Percentiles rank a stretch among this genome's conserved stretches.
phyloP scores from a whole-genome alignment of 2,329 filamentous ascomycete species.

The Fusarium sacchari region DNA sequence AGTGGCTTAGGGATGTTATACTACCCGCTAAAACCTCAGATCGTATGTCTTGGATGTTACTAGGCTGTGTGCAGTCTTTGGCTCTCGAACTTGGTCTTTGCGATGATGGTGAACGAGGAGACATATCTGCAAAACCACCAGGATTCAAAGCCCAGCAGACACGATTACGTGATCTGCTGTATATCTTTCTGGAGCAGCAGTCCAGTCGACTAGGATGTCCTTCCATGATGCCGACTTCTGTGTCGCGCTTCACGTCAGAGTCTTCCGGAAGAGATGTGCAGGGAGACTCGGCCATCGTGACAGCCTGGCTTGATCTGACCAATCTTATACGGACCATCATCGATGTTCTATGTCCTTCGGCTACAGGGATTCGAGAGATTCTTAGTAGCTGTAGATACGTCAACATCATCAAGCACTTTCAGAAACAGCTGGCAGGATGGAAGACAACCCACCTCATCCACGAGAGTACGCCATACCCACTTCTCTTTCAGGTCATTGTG shows the following conservation, averaged over 20 bases:
- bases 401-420: constrained; percentile 28
- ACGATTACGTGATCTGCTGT: constrained; percentile 8
- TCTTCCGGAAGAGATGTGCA: not conserved
- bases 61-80: constrained; percentile 50
- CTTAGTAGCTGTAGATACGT: constrained; percentile 7
- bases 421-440: constrained; percentile 19
- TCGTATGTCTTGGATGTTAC: constrained; percentile 69
- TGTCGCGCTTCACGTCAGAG: not conserved
- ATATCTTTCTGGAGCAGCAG: constrained; percentile 27
- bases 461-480: not conserved
- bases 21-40: constrained; percentile 61
- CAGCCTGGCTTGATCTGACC: constrained; percentile 20
- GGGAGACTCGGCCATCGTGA: not conserved
- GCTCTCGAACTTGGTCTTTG: constrained; percentile 27
- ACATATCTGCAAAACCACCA: not conserved
- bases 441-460: constrained; percentile 1
- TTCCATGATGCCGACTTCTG: constrained; percentile 9
- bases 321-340: constrained; percentile 17
- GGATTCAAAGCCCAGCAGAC: not conserved
- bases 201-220: constrained; percentile 20
- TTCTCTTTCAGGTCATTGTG: fast-evolving
- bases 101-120: constrained; percentile 1
- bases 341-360: constrained; percentile 55
- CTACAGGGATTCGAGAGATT: not conserved
- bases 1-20: constrained; percentile 63